Percentiles rank a stretch among this genome's conserved stretches.
Evolutionary conservation across 148 eudicot genomes (phyloP).

Genomic region (Bassia scoparia): DNA sequence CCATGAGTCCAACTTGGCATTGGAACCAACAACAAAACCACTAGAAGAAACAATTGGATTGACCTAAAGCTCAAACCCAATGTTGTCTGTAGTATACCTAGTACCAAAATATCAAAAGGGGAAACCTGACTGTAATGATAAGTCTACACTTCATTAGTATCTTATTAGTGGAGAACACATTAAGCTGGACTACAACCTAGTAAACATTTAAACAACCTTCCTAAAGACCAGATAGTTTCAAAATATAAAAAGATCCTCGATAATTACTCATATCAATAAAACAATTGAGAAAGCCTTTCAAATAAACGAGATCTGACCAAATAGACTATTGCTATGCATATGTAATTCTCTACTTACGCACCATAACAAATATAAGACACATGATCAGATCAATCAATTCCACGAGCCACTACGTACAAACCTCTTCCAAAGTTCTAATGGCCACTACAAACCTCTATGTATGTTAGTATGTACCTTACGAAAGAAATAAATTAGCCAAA

Average conservation of each 20-base stretch:
- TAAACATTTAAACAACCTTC: background rate
- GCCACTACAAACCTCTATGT: background rate
- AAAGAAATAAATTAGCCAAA: too few species aligned
- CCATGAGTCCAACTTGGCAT: background rate
- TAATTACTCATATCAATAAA: background rate
- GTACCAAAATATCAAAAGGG: background rate
- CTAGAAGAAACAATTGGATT: background rate
- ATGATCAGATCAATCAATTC: background rate
- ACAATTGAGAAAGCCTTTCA: background rate
- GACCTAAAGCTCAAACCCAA: background rate
- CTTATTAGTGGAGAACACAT: background rate
- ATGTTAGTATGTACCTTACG: too few species aligned
- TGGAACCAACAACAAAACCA: background rate
- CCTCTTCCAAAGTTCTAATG: background rate
- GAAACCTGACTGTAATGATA: too few species aligned
- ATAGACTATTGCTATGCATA: background rate
- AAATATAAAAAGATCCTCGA: background rate
- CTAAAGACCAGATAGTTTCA: background rate
- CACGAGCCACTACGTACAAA: background rate
- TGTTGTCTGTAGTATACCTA: too few species aligned
- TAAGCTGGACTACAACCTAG: background rate
- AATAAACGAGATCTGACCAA: background rate
- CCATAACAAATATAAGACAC: background rate
- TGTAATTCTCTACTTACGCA: background rate
- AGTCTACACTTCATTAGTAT: background rate